phyloP scores from a whole-genome alignment of 2,329 filamentous ascomycete genomes.

The Aspergillus eucalypticola region DNA sequence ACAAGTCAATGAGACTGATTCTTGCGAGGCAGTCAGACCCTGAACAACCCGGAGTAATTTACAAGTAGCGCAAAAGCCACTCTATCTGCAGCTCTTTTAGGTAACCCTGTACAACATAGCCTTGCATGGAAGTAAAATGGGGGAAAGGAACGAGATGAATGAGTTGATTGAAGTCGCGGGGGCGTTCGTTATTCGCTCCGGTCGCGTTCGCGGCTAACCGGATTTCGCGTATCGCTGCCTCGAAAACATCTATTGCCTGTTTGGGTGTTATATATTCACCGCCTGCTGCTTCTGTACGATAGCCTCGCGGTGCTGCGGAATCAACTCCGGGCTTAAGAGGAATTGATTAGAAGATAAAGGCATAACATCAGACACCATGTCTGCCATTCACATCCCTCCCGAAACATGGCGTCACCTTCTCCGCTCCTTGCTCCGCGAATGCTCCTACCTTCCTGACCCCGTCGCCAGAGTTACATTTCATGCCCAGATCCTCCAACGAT shows the following conservation, averaged over 20 bases:
- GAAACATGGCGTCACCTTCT: slow-evolving; percentile 49
- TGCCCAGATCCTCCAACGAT: slow-evolving; percentile 51
- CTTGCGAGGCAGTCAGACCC: slow-evolving; percentile 10
- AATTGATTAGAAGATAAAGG: too few species aligned
- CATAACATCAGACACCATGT: background rate
- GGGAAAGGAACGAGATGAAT: background rate
- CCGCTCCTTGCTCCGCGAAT: slow-evolving; percentile 59
- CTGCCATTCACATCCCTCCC: slow-evolving; percentile 24
- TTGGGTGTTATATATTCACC: slow-evolving; percentile 10
- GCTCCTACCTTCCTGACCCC: slow-evolving; percentile 61
- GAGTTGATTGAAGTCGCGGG: slow-evolving; percentile 26
- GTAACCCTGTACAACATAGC: slow-evolving; percentile 3
- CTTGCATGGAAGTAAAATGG: slow-evolving; percentile 6
- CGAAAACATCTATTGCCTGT: slow-evolving; percentile 21
- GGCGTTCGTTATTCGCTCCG: slow-evolving; percentile 10
- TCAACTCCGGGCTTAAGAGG: too few species aligned
- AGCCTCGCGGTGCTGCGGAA: background rate
- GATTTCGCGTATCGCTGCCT: slow-evolving; percentile 23
- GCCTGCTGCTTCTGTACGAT: background rate
- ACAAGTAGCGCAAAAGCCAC: background rate
- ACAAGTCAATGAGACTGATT: background rate
- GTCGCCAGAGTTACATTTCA: slow-evolving; percentile 54
- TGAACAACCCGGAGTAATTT: slow-evolving; percentile 7
- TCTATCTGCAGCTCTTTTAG: background rate
- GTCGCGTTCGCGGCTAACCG: slow-evolving; percentile 29